Evolutionary conservation across 352 stramenopile species (phyloP).

Genomic region (Globisporangium parvum): DNA sequence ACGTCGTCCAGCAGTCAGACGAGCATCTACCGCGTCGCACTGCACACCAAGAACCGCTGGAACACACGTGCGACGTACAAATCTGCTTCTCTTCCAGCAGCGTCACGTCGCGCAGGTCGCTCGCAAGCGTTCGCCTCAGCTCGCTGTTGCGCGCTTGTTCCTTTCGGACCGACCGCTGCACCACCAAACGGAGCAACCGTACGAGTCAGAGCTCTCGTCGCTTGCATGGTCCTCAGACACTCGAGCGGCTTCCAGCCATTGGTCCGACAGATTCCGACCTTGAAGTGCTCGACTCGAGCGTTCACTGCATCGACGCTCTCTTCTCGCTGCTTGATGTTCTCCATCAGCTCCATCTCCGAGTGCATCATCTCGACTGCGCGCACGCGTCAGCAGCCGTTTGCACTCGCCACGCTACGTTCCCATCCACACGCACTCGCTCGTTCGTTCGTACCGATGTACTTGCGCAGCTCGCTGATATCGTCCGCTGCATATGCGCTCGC

Average conservation of each 20-base stretch:
- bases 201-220: not conserved
- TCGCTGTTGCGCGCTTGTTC: conserved; percentile 35
- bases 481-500: conserved; percentile 13
- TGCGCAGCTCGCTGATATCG: conserved; percentile 57
- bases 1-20: not conserved
- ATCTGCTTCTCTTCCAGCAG: conserved; percentile 37
- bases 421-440: not conserved
- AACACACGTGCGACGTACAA: conserved; percentile 16
- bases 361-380: conserved; percentile 74
- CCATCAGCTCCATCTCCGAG: conserved; percentile 61
- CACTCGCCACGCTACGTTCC: too few species aligned
- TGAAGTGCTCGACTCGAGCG: conserved; percentile 39
- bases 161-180: conserved; percentile 32
- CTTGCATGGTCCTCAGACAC: not conserved
- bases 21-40: conserved; percentile 3
- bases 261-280: conserved; percentile 20
- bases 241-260: not conserved
- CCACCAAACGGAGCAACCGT: not conserved
- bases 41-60: not conserved
- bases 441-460: conserved; percentile 45
- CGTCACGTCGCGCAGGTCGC: conserved; percentile 26
- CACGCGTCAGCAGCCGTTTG: not conserved
- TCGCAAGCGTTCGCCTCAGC: conserved; percentile 20
- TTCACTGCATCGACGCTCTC: conserved; percentile 37
- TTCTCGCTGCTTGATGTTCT: conserved; percentile 64